Evolutionary conservation across 139 green algal species (phyloP), one percentile per base, ranked within the genome.

Genomic region (Ettlia oleoabundans): DNA sequence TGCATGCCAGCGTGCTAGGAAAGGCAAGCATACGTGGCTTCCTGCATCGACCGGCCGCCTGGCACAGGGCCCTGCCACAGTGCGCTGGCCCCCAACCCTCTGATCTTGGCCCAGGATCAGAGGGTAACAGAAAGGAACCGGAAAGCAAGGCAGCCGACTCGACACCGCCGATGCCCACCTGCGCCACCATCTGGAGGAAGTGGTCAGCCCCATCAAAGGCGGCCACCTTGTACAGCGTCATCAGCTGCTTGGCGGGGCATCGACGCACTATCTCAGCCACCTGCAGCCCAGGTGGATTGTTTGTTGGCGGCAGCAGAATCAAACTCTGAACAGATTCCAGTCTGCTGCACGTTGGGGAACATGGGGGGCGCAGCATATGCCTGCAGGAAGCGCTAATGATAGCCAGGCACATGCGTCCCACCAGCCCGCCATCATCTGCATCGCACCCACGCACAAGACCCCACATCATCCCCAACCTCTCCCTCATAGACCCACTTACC

Each of bases 191-290:
- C 74, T 91, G 86, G 80, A 99, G 82, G 74, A 98, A 97, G 51
- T 92, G 71, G 43, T 97, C 93, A 5, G 91, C 82, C 24, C 73
- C 81, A 8, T 84, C 67, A 76, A 96, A 98, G 21, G 66, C 51
- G 0, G 88, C 76, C 35, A 96, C 92, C 74, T 95, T 96, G 92
- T 98, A 99, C 64, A 97, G 70, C 26, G 77, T 43, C 94, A 98
- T 98, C 41, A 99, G 93, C 84, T 95, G 87, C 85, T 94, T 92
- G 35, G 78, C 69, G 2, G 93, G 91, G 80, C 95, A 97, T 22
- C 97, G 91, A 82, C 88, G 83, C 55, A 99, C 84, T 75, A 99
- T 96, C 84, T 97, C 92, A 6, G 84, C 95, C 42, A 98, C 85
- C 87, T 92, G 89, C 63, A 52, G 10, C 28, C 22, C 62, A 32